A percentile compares a stretch with the other conserved stretches of the same genome.
Conservation (phyloP, 148 eudicot genomes). For the Fallopia convolvulus region DNA sequence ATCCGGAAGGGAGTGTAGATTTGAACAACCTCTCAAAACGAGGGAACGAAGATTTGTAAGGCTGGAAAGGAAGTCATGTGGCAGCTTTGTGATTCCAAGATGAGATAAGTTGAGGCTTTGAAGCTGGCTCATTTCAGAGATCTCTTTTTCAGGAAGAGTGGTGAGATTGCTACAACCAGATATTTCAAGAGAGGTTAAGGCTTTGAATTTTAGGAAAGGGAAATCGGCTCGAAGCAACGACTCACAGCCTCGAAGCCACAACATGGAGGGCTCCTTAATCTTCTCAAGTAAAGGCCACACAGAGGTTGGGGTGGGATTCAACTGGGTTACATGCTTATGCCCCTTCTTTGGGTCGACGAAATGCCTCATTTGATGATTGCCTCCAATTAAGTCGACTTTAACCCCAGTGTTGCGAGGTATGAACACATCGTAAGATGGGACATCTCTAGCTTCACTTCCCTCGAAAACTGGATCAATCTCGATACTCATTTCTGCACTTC, state of each 20-base stretch:
- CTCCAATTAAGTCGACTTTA: neutral
- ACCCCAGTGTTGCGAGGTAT: neutral
- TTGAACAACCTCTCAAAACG: neutral
- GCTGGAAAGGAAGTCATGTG: neutral
- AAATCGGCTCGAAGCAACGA: neutral
- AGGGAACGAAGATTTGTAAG: neutral
- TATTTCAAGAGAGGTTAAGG: neutral
- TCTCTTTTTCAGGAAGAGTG: neutral
- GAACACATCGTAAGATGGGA: too few species aligned
- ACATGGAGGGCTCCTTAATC: neutral
- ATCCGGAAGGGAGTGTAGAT: neutral
- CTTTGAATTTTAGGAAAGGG: neutral
- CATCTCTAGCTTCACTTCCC: too few species aligned
- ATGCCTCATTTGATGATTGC: neutral
- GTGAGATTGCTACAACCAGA: neutral
- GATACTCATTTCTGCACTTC: too few species aligned
- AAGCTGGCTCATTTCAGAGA: neutral
- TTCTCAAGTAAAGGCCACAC: neutral
- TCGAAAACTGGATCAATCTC: too few species aligned
- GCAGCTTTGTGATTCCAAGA: neutral
- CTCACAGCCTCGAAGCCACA: neutral
- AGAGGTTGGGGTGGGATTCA: neutral
- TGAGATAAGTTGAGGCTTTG: neutral
- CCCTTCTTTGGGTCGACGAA: neutral
- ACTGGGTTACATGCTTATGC: neutral